Percentiles rank a stretch among this genome's conserved stretches.
phyloP scores from a whole-genome alignment of 768 basidiomycete species.

The Agaricus blazei region DNA sequence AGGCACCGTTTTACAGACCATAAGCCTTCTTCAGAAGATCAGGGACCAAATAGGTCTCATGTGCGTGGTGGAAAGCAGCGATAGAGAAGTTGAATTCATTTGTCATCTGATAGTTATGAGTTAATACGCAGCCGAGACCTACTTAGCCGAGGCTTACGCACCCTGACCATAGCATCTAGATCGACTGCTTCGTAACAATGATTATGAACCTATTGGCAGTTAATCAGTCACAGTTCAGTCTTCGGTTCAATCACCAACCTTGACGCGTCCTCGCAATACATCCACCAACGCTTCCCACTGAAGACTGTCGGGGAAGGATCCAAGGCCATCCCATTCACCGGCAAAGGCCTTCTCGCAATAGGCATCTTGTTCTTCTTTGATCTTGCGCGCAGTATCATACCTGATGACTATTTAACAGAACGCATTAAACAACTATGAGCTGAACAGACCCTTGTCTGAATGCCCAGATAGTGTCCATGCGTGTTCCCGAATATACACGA shows the following conservation, averaged over 20 bases:
- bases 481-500: slow-evolving; percentile 39
- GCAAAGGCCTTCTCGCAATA: slow-evolving; percentile 49
- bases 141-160: slow-evolving; percentile 18
- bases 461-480: slow-evolving; percentile 65
- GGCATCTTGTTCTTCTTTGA: slow-evolving; percentile 60
- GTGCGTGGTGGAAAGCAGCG: slow-evolving; percentile 74
- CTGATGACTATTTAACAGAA: slow-evolving; percentile 24
- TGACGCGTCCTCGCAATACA: slow-evolving; percentile 72
- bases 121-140: not conserved
- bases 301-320: slow-evolving; percentile 58
- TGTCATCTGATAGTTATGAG: slow-evolving; percentile 31
- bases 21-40: slow-evolving; percentile 69
- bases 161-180: slow-evolving; percentile 62
- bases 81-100: slow-evolving; percentile 71
- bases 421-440: slow-evolving; percentile 10
- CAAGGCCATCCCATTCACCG: slow-evolving; percentile 44
- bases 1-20: slow-evolving; percentile 28
- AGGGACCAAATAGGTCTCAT: slow-evolving; percentile 84
- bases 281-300: slow-evolving; percentile 76
- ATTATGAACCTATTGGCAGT: slow-evolving; percentile 39
- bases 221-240: not conserved
- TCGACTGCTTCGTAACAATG: slow-evolving; percentile 64
- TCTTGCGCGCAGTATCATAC: slow-evolving; percentile 54
- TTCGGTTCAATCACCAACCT: slow-evolving; percentile 29
- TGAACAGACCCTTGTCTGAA: slow-evolving; percentile 49